Conservation (phyloP, 768 basidiomycete genomes). For the Calocera viscosa region DNA sequence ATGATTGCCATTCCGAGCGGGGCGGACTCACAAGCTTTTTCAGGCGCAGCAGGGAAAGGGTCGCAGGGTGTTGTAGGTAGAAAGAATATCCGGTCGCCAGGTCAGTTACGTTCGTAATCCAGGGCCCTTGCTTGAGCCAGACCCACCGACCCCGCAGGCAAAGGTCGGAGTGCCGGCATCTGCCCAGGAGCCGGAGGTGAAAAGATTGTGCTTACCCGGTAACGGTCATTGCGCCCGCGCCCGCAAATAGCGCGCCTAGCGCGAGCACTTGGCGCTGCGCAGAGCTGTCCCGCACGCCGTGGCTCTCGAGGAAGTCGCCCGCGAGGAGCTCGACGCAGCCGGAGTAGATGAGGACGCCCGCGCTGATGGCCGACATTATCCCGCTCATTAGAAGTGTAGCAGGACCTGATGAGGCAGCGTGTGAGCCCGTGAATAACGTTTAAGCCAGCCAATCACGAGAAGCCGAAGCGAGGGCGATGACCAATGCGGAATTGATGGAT, state of each 20-base stretch:
- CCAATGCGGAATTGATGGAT: conserved; percentile 14
- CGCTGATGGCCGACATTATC: conserved; percentile 67
- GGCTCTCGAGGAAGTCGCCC: conserved; percentile 71
- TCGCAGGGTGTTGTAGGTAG: not conserved
- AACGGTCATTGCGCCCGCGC: conserved; percentile 46
- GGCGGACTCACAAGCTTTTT: not conserved
- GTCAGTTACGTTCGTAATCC: not conserved
- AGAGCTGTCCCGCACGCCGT: conserved; percentile 27
- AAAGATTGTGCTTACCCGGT: not conserved
- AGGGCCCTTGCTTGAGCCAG: too few relatives aligned
- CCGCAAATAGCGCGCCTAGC: conserved; percentile 46
- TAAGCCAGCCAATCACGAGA: not conserved
- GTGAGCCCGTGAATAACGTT: conserved; percentile 9
- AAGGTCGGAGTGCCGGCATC: not conserved
- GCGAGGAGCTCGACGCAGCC: conserved; percentile 80
- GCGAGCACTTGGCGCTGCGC: conserved; percentile 40
- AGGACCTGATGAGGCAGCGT: conserved; percentile 5
- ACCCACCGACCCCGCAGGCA: not conserved
- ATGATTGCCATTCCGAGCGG: not conserved
- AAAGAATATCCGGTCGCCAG: not conserved
- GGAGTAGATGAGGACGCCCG: conserved; percentile 74
- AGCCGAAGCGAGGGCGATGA: not conserved
- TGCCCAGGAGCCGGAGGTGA: not conserved
- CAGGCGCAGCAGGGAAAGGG: not conserved
- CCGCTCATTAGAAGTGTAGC: conserved; percentile 41